Evolutionary conservation across 2,329 filamentous ascomycete genomes (phyloP).

Genomic region (Alternaria sp.): DNA sequence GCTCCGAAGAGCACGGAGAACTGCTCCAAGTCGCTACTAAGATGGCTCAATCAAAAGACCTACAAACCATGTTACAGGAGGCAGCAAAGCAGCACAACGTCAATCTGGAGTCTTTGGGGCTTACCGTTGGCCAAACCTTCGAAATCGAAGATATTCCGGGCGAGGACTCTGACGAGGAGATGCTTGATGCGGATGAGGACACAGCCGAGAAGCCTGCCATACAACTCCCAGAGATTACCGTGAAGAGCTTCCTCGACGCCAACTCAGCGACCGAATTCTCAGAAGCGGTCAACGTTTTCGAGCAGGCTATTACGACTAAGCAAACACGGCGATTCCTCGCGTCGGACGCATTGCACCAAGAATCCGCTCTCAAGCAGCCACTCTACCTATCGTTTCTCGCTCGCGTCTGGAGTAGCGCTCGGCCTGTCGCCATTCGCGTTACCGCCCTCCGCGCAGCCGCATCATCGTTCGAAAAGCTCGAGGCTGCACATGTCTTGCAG

Average conservation of each 20-base stretch:
- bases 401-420: constrained; percentile 74
- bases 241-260: constrained; percentile 36
- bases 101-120: constrained; percentile 69
- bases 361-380: constrained; percentile 63
- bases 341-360: constrained; percentile 61
- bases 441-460: constrained; percentile 69
- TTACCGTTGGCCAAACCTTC: constrained; percentile 40
- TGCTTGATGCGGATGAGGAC: constrained; percentile 58
- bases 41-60: constrained; percentile 35
- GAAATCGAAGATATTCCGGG: constrained; percentile 18
- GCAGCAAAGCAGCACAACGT: constrained; percentile 71
- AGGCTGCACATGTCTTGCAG: constrained; percentile 70
- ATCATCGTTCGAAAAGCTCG: constrained; percentile 34
- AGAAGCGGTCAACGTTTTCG: constrained; percentile 37
- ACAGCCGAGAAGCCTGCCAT: constrained; percentile 16
- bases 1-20: constrained; percentile 39
- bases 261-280: constrained; percentile 33
- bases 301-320: constrained; percentile 33
- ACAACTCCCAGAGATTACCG: constrained; percentile 32
- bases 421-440: constrained; percentile 71
- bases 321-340: constrained; percentile 56
- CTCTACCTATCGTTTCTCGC: constrained; percentile 79
- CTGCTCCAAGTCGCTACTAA: constrained; percentile 41
- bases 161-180: constrained; percentile 56
- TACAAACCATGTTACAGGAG: constrained; percentile 68